Evolutionary conservation across 441 rosid species (phyloP).

Genomic region (Populus trichocarpa): DNA sequence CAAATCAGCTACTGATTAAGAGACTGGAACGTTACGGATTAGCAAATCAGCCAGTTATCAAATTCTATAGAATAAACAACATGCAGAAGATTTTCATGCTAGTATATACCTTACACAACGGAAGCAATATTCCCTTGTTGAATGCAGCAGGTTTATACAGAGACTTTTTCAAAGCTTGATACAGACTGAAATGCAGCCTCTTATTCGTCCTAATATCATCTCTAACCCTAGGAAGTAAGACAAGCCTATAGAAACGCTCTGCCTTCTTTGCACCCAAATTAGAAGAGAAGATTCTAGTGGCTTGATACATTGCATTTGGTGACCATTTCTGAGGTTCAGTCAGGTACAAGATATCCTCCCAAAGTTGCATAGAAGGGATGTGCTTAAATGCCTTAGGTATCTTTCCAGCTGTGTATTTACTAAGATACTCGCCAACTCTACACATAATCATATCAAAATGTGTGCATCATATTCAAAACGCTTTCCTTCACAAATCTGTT

Average conservation of each 20-base stretch:
- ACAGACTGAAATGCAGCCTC: conserved; percentile 75
- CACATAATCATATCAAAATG: conserved; percentile 7
- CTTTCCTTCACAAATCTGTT: background rate
- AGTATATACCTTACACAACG: conserved; percentile 67
- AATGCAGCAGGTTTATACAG: conserved; percentile 88
- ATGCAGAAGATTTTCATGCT: background rate
- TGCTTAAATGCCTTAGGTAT: conserved; percentile 82
- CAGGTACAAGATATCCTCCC: conserved; percentile 84
- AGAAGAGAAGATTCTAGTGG: conserved; percentile 80
- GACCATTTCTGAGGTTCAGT: conserved; percentile 97
- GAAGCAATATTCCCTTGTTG: conserved; percentile 85
- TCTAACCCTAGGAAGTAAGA: conserved; percentile 87
- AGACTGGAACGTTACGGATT: background rate
- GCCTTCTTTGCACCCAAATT: conserved; percentile 68
- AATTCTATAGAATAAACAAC: background rate
- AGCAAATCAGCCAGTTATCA: background rate
- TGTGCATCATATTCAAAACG: background rate
- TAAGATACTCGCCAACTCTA: conserved; percentile 76
- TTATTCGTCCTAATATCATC: conserved; percentile 79
- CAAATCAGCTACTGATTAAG: background rate
- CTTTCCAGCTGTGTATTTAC: conserved; percentile 78
- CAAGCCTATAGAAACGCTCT: conserved; percentile 64
- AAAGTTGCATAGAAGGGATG: conserved; percentile 63
- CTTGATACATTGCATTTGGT: conserved; percentile 84
- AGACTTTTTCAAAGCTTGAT: conserved; percentile 75